phyloP scores from a whole-genome alignment of 2,329 filamentous ascomycete genomes.

The Talaromyces sp. region DNA sequence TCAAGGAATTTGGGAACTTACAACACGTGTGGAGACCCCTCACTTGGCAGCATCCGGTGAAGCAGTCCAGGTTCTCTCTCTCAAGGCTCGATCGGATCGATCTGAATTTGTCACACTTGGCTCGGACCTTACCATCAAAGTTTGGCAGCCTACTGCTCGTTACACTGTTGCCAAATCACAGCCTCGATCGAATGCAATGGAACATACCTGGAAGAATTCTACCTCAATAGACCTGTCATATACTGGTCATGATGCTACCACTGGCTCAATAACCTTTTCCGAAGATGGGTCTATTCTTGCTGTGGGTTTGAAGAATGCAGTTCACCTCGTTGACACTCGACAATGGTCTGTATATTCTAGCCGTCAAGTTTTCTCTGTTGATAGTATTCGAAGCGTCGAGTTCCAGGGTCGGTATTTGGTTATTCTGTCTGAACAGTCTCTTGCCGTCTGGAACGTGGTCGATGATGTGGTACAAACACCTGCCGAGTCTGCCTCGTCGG shows the following conservation, averaged over 20 bases:
- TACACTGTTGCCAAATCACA: slow-evolving; percentile 63
- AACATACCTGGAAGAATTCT: slow-evolving; percentile 71
- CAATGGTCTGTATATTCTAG: slow-evolving; percentile 65
- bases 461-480: slow-evolving; percentile 49
- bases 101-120: slow-evolving; percentile 81
- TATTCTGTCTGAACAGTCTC: slow-evolving; percentile 67
- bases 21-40: slow-evolving; percentile 78
- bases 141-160: slow-evolving; percentile 75
- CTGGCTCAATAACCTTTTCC: slow-evolving; percentile 63
- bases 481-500: neutral
- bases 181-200: slow-evolving; percentile 40
- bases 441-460: slow-evolving; percentile 76
- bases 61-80: slow-evolving; percentile 62
- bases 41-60: slow-evolving; percentile 59
- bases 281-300: slow-evolving; percentile 82
- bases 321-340: slow-evolving; percentile 73
- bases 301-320: slow-evolving; percentile 52
- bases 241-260: slow-evolving; percentile 46
- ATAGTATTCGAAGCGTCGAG: slow-evolving; percentile 63
- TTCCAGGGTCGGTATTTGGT: slow-evolving; percentile 73
- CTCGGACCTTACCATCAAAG: slow-evolving; percentile 69
- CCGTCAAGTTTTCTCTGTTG: slow-evolving; percentile 65
- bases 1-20: slow-evolving; percentile 64
- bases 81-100: slow-evolving; percentile 66
- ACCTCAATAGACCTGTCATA: slow-evolving; percentile 25